phyloP scores from a whole-genome alignment of 2,329 filamentous ascomycete genomes.

The Coniochaeta sp. region DNA sequence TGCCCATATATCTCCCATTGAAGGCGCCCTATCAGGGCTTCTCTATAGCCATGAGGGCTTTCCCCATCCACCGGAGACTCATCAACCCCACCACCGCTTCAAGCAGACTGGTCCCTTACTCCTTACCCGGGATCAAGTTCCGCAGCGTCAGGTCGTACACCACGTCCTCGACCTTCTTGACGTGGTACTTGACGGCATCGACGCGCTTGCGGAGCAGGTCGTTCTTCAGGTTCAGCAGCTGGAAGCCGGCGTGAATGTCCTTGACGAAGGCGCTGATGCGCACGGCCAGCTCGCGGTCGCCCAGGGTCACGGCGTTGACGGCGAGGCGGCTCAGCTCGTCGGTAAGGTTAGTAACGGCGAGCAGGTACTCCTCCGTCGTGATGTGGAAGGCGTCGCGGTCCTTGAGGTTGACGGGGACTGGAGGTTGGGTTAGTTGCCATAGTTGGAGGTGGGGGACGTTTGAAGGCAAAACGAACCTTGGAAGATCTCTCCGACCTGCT shows the following conservation, averaged over 20 bases:
- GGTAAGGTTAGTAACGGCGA: constrained; percentile 77
- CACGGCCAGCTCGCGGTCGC: constrained; percentile 78
- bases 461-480: constrained; percentile 24
- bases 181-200: constrained; percentile 92
- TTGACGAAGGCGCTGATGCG: constrained; percentile 90
- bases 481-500: constrained; percentile 75
- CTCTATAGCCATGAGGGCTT: too few species aligned
- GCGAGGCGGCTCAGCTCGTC: constrained; percentile 88
- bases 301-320: constrained; percentile 88
- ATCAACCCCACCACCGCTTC: neutral
- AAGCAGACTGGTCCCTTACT: neutral
- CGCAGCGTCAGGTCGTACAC: constrained; percentile 91
- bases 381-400: constrained; percentile 87
- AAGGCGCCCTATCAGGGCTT: too few species aligned
- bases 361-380: constrained; percentile 94
- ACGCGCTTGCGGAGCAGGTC: constrained; percentile 81
- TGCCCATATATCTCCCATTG: too few species aligned
- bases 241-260: constrained; percentile 91
- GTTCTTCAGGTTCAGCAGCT: constrained; percentile 96
- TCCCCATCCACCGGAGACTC: too few species aligned
- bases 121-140: constrained; percentile 60
- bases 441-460: neutral
- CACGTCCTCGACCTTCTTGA: constrained; percentile 97
- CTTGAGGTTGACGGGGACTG: constrained; percentile 87
- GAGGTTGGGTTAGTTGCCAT: constrained; percentile 1